Evolutionary conservation across 2,329 filamentous ascomycete species (phyloP).

Genomic region (Metarhizium guizhouense): DNA sequence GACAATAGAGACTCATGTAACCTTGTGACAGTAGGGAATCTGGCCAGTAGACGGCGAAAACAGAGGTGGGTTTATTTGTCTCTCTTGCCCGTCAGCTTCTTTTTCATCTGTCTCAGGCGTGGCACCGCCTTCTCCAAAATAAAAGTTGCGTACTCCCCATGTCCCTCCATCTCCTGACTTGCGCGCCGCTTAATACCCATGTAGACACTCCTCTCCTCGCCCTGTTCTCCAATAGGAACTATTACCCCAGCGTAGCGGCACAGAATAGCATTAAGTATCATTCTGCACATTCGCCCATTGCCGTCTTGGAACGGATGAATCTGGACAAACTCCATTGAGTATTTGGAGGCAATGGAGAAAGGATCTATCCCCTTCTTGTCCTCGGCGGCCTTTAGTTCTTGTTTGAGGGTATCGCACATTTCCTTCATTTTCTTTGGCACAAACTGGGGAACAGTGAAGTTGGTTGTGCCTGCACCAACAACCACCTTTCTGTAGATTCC

Average conservation of each 20-base stretch:
- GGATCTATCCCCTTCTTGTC: conserved; percentile 13
- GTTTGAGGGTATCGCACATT: conserved; percentile 14
- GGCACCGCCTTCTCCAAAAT: background rate
- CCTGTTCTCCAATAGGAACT: background rate
- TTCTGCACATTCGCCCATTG: conserved; percentile 26
- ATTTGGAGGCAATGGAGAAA: conserved; percentile 15
- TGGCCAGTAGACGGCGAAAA: no score
- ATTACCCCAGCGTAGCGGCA: conserved; percentile 16
- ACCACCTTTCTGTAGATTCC: conserved; percentile 14
- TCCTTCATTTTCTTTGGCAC: conserved; percentile 18
- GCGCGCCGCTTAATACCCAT: background rate
- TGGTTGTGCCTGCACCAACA: conserved; percentile 17
- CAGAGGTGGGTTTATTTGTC: background rate
- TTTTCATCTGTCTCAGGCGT: background rate
- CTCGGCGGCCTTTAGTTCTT: conserved; percentile 8
- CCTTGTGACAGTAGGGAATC: no score
- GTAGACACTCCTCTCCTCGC: background rate
- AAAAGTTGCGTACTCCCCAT: background rate
- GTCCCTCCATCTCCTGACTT: background rate
- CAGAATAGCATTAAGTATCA: conserved; percentile 27
- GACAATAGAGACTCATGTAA: no score
- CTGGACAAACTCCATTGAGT: conserved; percentile 19
- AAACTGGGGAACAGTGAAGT: conserved; percentile 16
- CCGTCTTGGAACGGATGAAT: conserved; percentile 32
- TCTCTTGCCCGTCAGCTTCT: background rate